phyloP scores from a whole-genome alignment of 192 early-diverging fungal species.

The Linnemannia elongata region DNA sequence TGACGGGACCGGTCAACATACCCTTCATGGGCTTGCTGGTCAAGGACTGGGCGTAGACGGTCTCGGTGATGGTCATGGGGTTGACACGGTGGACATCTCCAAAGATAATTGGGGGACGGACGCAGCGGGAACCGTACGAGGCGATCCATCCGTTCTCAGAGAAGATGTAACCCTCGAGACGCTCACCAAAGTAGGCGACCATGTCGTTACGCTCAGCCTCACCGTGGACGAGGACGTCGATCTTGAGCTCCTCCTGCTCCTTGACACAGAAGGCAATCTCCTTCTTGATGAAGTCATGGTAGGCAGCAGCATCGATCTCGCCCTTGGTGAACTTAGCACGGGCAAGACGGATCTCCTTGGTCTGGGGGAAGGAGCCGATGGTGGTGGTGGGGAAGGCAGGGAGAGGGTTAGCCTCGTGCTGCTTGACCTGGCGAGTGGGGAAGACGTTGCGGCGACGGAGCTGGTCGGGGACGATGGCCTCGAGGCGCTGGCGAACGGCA shows the following conservation, averaged over 20 bases:
- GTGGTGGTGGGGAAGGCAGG: constrained; percentile 97
- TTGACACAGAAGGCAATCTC: constrained; percentile 89
- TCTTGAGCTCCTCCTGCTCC: constrained; percentile 89
- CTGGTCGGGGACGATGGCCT: constrained; percentile 74
- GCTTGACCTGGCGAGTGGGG: constrained; percentile 75
- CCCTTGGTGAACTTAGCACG: constrained; percentile 94
- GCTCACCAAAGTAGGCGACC: constrained; percentile 98
- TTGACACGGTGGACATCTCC: constrained; percentile 93
- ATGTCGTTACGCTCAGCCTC: constrained; percentile 97
- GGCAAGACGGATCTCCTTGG: constrained; percentile 93
- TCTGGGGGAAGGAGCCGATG: constrained; percentile 99
- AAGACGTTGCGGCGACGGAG: constrained; percentile 85
- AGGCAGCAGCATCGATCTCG: constrained; percentile 73
- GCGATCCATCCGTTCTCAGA: constrained; percentile 98
- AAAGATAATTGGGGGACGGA: constrained; percentile 97
- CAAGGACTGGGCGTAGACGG: constrained; percentile 88
- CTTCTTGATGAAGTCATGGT: constrained; percentile 85
- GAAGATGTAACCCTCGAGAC: constrained; percentile 94
- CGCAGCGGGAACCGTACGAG: constrained; percentile 96
- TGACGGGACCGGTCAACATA: constrained; percentile 99
- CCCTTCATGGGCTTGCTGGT: constrained; percentile 97
- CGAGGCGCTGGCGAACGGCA: constrained; percentile 81
- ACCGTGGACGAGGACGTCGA: constrained; percentile 98
- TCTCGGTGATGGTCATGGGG: constrained; percentile 93
- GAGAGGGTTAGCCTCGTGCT: constrained; percentile 83